Conservation (phyloP, 805 yeast genomes). For the Teunomyces gatunensis region DNA sequence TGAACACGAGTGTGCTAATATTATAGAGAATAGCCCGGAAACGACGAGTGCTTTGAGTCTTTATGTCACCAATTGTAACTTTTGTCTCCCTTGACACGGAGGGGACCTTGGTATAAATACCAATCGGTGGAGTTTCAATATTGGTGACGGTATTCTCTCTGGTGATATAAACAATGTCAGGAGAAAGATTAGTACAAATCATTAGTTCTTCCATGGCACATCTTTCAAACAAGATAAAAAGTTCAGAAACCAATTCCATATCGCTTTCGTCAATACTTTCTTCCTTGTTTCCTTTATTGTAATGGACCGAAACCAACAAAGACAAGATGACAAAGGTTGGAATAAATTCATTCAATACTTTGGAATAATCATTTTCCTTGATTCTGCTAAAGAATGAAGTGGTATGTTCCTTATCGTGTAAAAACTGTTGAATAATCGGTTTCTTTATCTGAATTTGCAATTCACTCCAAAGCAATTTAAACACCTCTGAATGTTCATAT, state of each 20-base stretch:
- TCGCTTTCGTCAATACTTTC: constrained; percentile 44
- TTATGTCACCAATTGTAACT: neutral
- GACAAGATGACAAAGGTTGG: neutral
- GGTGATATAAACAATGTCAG: constrained; percentile 40
- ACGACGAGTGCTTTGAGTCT: neutral
- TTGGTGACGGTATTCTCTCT: constrained; percentile 25
- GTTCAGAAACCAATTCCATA: constrained; percentile 30
- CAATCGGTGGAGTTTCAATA: constrained; percentile 39
- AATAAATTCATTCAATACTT: neutral
- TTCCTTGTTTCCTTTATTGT: constrained; percentile 31
- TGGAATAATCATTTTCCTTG: neutral
- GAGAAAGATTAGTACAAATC: constrained; percentile 49
- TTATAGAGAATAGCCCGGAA: neutral
- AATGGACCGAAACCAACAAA: neutral
- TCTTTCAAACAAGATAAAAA: constrained; percentile 44
- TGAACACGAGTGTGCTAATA: neutral
- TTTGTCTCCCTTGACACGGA: neutral
- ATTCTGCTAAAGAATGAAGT: neutral
- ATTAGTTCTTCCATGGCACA: constrained; percentile 56
- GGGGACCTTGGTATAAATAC: constrained; percentile 41
- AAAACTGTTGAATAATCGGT: neutral
- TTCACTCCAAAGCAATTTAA: neutral
- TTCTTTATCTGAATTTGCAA: neutral
- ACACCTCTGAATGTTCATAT: neutral
- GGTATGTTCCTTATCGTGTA: neutral